Conservation (phyloP, 177 flowering plant species). For the Vitis hybrid region DNA sequence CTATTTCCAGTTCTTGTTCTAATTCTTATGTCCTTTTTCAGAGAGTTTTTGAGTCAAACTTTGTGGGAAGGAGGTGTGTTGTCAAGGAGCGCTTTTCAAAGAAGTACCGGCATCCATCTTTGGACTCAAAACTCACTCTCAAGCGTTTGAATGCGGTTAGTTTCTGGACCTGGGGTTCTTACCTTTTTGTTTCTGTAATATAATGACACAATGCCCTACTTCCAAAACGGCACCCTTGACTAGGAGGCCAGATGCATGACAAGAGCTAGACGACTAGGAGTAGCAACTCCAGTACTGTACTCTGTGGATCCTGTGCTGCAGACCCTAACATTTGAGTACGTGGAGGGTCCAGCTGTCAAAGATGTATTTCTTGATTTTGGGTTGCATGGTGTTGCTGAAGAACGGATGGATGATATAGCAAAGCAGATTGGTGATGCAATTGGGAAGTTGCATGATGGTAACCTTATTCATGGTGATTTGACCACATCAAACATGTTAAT, state of each 20-base stretch:
- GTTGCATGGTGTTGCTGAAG: slow-evolving; percentile 52
- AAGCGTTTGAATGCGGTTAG: slow-evolving; percentile 92
- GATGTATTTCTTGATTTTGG: slow-evolving; percentile 83
- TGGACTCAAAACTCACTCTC: slow-evolving; percentile 80
- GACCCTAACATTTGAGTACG: slow-evolving; percentile 79
- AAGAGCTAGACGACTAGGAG: slow-evolving; percentile 92
- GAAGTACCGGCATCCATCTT: slow-evolving; percentile 89
- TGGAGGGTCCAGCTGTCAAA: slow-evolving; percentile 85
- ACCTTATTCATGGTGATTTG: slow-evolving; percentile 91
- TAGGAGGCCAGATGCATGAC: slow-evolving; percentile 99
- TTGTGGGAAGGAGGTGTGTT: slow-evolving; percentile 74
- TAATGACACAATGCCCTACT: slow-evolving; percentile 1
- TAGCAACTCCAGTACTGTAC: slow-evolving; percentile 75
- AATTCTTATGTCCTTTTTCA: slow-evolving; percentile 24
- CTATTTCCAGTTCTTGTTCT: not conserved
- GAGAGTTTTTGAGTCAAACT: slow-evolving; percentile 86
- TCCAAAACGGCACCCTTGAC: not conserved
- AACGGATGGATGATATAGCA: slow-evolving; percentile 68
- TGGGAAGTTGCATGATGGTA: slow-evolving; percentile 93
- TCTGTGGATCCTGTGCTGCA: slow-evolving; percentile 65
- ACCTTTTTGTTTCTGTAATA: not conserved
- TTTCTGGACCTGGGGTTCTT: slow-evolving; percentile 8
- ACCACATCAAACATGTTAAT: slow-evolving; percentile 96
- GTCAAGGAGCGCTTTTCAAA: slow-evolving; percentile 95
- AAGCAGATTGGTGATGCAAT: slow-evolving; percentile 82